Evolutionary conservation across 495 filamentous ascomycete species (phyloP).

Genomic region (Penicillium manginii): DNA sequence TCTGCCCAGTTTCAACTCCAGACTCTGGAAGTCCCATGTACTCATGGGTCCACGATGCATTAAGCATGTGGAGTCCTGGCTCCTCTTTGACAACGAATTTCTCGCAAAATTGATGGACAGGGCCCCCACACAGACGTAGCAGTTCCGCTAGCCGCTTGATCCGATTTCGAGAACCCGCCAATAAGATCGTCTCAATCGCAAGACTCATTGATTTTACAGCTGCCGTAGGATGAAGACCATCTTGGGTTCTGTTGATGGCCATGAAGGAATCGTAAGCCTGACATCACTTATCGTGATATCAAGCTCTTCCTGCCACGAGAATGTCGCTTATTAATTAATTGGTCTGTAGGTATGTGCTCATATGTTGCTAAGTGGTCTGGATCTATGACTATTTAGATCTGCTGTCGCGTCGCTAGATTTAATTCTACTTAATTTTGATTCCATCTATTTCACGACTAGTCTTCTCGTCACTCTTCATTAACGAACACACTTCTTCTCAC

Average conservation of each 20-base stretch:
- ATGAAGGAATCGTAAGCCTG: conserved; percentile 36
- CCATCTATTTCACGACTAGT: not conserved
- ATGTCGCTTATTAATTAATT: conserved; percentile 21
- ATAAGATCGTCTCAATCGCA: conserved; percentile 11
- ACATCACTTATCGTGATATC: conserved; percentile 34
- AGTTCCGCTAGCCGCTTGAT: conserved; percentile 21
- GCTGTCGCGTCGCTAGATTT: not conserved
- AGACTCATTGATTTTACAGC: conserved; percentile 33
- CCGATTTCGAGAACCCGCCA: conserved; percentile 27
- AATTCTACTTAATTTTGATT: not conserved
- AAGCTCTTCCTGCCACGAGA: conserved; percentile 3
- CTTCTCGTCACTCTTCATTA: not conserved
- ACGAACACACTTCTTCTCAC: not conserved
- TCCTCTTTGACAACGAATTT: conserved; percentile 5
- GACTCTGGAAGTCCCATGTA: not conserved
- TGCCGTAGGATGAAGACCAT: conserved; percentile 9
- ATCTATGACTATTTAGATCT: not conserved
- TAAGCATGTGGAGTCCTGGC: conserved; percentile 18
- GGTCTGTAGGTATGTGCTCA: conserved; percentile 28
- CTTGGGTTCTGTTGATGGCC: conserved; percentile 4
- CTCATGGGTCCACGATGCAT: conserved; percentile 18
- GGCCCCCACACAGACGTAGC: conserved; percentile 5
- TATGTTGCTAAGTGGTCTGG: not conserved
- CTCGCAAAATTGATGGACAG: conserved; percentile 14
- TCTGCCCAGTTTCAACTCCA: conserved; percentile 13